Evolutionary conservation across 139 green algal genomes (phyloP).

Genomic region (Chlamydomonas incerta): DNA sequence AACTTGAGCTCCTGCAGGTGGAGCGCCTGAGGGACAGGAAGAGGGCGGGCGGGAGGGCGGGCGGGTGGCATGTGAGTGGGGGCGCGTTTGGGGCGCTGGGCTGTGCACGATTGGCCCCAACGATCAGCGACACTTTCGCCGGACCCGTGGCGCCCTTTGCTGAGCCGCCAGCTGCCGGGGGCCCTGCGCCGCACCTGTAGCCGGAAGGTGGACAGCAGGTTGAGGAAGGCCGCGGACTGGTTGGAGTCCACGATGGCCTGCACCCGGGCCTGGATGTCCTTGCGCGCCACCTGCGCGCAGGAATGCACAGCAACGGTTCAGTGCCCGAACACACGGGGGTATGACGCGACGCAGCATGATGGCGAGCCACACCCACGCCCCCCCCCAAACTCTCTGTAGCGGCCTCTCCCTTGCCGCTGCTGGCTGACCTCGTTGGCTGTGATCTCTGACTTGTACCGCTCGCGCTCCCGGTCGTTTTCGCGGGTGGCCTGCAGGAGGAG

Average conservation of each 20-base stretch:
- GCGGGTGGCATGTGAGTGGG: not conserved
- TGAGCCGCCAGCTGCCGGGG: not conserved
- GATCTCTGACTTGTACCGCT: slow-evolving; percentile 65
- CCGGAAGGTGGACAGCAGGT: slow-evolving; percentile 75
- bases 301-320: too few species aligned
- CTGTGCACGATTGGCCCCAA: too few species aligned
- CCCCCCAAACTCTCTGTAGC: too few species aligned
- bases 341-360: too few species aligned
- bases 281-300: slow-evolving; percentile 22
- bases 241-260: slow-evolving; percentile 65
- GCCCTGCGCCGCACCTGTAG: slow-evolving; percentile 74
- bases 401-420: too few species aligned
- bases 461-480: slow-evolving; percentile 49
- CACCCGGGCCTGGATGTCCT: slow-evolving; percentile 71
- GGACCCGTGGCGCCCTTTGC: too few species aligned
- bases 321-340: too few species aligned
- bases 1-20: slow-evolving; percentile 74
- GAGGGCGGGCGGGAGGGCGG: not conserved
- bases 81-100: not conserved
- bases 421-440: slow-evolving; percentile 72
- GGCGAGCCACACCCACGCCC: too few species aligned
- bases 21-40: slow-evolving; percentile 43
- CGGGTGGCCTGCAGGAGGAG: slow-evolving; percentile 15
- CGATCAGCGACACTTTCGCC: slow-evolving; percentile 19
- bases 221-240: slow-evolving; percentile 69